Base-by-base conservation (phyloP, 2,329 filamentous ascomycete species). In the Aspergillus neoniger region DNA sequence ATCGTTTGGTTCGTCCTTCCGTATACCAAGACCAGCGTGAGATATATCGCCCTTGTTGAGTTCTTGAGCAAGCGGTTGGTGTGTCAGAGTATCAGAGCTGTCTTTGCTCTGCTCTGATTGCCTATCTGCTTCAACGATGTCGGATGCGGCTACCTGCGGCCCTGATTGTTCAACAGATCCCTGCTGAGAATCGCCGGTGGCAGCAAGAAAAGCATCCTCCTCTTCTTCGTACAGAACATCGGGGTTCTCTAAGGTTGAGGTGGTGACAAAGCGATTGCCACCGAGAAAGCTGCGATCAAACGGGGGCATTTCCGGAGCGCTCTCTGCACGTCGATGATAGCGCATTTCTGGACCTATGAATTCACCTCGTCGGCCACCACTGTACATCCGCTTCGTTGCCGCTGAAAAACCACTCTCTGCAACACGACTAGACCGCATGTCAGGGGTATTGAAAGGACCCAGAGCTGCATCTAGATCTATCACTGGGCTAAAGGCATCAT, bases 381-480 rank as follows among this genome's bases (percentile, higher is more conserved):
- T 82, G 65, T 82, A 81, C 75, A 82, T 80, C 36, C 78, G 74
- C 57, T 74, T 77, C 5, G 76, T 76, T 51, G 74, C 76, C 52
- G 72, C 69, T 6, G 76, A 74, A 56, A 80, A 78, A 6, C 76
- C 73, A 57, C 73, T 77, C 23, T 70, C 67, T 3, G 71, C 63
- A 60, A 68, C 65, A 38, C 65, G 67, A 21, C 70, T 66, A 17
- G 71, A 68, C n/a, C 73, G 72, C 68, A 77, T 77, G 55, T 79
- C 78, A 7, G 79, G 78, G 0, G 92, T 96, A 69, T 96, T 95
- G 76, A 96, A 96, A 0, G 94, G 92, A 1, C 92, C 93, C 1
- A 98, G 83, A 25, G 94, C 95, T 17, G 93, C 94, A 77, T 99
- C 95, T 44, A 99, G 81, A 74, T 99, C 95, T 64, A 99, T 96